Evolutionary conservation across 345 rosid genomes (phyloP).

Genomic region (Linum lewisii): DNA sequence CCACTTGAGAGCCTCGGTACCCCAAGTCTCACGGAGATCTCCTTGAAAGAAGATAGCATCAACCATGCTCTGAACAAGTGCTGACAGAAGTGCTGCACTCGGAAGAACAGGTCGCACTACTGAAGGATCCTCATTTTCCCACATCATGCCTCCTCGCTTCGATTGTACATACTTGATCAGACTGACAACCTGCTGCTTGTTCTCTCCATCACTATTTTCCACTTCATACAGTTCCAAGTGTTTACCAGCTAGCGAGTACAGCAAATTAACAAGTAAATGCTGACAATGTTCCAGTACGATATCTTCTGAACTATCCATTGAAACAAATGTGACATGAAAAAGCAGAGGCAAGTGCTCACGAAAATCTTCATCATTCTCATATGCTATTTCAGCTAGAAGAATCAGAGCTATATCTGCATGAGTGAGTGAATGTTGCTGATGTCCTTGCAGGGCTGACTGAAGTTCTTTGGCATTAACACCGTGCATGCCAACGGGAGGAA

Average conservation of each 20-base stretch:
- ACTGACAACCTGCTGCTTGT: slow-evolving; percentile 94
- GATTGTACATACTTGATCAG: slow-evolving; percentile 96
- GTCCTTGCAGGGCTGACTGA: slow-evolving; percentile 95
- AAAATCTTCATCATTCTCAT: slow-evolving; percentile 97
- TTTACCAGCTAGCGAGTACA: slow-evolving; percentile 95
- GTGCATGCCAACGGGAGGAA: slow-evolving; percentile 57
- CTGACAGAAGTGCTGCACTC: slow-evolving; percentile 93
- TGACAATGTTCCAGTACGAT: slow-evolving; percentile 98
- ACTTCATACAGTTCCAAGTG: slow-evolving; percentile 97
- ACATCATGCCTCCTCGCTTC: slow-evolving; percentile 99
- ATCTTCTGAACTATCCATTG: slow-evolving; percentile 99
- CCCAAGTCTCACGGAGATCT: slow-evolving; percentile 99
- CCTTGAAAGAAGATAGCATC: slow-evolving; percentile 99
- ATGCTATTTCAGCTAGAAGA: slow-evolving; percentile 94
- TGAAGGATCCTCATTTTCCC: slow-evolving; percentile 97
- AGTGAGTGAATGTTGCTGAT: slow-evolving; percentile 95
- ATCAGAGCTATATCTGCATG: slow-evolving; percentile 96
- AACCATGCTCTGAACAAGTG: slow-evolving; percentile 98
- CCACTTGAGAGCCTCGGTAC: slow-evolving; percentile 95
- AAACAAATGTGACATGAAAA: slow-evolving; percentile 97
- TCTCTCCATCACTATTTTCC: slow-evolving; percentile 90
- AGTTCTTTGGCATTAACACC: slow-evolving; percentile 94
- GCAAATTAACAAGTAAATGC: slow-evolving; percentile 89
- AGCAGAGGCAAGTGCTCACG: slow-evolving; percentile 95
- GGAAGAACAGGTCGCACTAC: slow-evolving; percentile 87